These are phyloP conservation scores for Poa annua DNA, from an alignment of 176 grass and related monocot genomes.

Conservation along the genomic window DNA sequence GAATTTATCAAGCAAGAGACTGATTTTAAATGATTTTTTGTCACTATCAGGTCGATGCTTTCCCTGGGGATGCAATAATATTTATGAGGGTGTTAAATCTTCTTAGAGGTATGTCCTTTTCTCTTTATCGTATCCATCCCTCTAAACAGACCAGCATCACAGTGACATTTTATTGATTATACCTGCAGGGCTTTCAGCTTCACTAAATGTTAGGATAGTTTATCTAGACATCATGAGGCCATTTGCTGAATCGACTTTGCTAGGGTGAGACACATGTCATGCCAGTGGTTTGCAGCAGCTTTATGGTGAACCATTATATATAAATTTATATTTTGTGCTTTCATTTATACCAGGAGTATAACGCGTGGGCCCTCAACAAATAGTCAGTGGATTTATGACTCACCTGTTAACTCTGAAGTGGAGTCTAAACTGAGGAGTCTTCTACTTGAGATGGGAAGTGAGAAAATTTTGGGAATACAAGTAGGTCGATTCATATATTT, in stretches of 20 bases:
- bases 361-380: slow-evolving; percentile 35
- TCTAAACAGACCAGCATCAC: slow-evolving; percentile 12
- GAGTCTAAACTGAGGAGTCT: slow-evolving; percentile 80
- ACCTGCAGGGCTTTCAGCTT: slow-evolving; percentile 81
- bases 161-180: slow-evolving; percentile 22
- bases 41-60: slow-evolving; percentile 85
- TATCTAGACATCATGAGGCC: slow-evolving; percentile 98
- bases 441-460: slow-evolving; percentile 72
- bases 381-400: slow-evolving; percentile 81
- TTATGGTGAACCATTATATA: slow-evolving; percentile 31
- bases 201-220: slow-evolving; percentile 79
- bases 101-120: slow-evolving; percentile 79
- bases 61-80: slow-evolving; percentile 97
- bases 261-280: slow-evolving; percentile 61
- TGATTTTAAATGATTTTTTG: slow-evolving; percentile 26
- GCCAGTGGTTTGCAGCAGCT: slow-evolving; percentile 22
- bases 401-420: slow-evolving; percentile 82
- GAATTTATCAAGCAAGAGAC: not conserved
- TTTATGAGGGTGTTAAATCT: slow-evolving; percentile 95
- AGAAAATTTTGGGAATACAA: slow-evolving; percentile 98
- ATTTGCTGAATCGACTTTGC: slow-evolving; percentile 93
- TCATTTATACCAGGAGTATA: slow-evolving; percentile 56
- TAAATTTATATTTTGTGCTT: slow-evolving; percentile 36
- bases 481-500: slow-evolving; percentile 50
- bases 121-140: slow-evolving; percentile 34